Evolutionary conservation across 805 yeast species (phyloP).

Genomic region (Saccharomycopsis selenospora): DNA sequence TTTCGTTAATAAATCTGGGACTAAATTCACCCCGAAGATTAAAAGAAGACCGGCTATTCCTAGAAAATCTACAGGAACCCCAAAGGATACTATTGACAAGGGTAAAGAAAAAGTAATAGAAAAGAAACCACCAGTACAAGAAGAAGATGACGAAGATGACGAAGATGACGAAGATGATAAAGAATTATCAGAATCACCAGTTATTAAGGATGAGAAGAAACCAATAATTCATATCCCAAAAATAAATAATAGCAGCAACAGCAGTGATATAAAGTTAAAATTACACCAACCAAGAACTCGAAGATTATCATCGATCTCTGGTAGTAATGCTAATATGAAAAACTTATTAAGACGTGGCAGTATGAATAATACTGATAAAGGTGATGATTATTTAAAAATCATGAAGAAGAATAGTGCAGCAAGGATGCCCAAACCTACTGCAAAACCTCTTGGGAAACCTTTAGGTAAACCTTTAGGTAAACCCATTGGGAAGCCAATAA

Average conservation of each 20-base stretch:
- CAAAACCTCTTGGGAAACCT: too few relatives aligned
- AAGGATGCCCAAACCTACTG: not conserved
- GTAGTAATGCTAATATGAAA: not conserved
- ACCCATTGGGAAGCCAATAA: too few relatives aligned
- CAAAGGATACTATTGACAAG: too few relatives aligned
- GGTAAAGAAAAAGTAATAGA: too few relatives aligned
- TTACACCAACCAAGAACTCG: not conserved
- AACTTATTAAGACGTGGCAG: too few relatives aligned
- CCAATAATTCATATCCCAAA: not conserved
- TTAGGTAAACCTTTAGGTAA: too few relatives aligned
- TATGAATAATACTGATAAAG: not conserved
- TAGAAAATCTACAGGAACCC: not conserved
- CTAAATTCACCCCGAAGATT: constrained; percentile 20
- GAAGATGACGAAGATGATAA: not conserved
- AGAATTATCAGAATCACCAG: not conserved
- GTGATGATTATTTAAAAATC: not conserved
- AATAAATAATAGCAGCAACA: not conserved
- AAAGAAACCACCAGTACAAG: too few relatives aligned
- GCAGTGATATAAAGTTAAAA: not conserved
- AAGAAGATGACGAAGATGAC: not conserved
- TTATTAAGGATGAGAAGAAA: not conserved
- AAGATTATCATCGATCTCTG: not conserved
- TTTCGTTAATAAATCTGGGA: constrained; percentile 17
- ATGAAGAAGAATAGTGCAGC: constrained; percentile 1
- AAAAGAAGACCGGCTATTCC: constrained; percentile 4